phyloP scores from a whole-genome alignment of 2,329 filamentous ascomycete species.

The Neocatenulostroma microsporum region DNA sequence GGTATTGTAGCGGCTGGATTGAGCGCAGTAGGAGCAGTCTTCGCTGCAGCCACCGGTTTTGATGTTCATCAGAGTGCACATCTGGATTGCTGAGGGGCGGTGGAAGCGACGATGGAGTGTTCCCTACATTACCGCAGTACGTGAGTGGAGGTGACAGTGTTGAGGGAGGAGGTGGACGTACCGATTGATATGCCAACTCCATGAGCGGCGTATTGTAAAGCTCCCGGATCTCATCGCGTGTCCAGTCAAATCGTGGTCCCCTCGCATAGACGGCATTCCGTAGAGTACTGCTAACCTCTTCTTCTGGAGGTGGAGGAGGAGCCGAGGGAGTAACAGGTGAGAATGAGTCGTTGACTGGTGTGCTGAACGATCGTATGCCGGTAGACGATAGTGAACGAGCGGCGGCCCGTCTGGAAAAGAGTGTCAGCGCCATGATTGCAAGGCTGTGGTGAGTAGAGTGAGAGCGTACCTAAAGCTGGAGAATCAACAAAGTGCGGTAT shows the following conservation, averaged over 20 bases:
- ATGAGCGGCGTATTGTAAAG: constrained; percentile 77
- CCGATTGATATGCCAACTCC: constrained; percentile 49
- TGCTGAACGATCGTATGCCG: constrained; percentile 25
- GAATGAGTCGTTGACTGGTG: constrained; percentile 29
- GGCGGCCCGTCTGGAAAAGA: constrained; percentile 17
- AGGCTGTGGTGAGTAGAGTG: too few species aligned
- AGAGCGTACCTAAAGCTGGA: too few species aligned
- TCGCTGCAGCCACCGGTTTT: constrained; percentile 89
- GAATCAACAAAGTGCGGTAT: too few species aligned
- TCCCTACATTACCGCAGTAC: constrained; percentile 45
- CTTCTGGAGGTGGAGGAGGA: constrained; percentile 17
- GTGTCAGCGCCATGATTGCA: constrained; percentile 22
- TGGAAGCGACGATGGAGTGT: constrained; percentile 78
- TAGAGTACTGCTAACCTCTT: constrained; percentile 27
- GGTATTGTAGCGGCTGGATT: constrained; percentile 72
- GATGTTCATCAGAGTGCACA: constrained; percentile 95
- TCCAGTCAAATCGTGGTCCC: constrained; percentile 65
- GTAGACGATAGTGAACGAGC: constrained; percentile 13
- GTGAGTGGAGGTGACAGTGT: neutral
- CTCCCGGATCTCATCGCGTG: constrained; percentile 68
- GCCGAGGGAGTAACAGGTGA: constrained; percentile 18
- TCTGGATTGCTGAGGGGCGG: constrained; percentile 72
- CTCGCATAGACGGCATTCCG: constrained; percentile 52
- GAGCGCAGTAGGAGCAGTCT: constrained; percentile 88
- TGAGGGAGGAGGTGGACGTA: constrained; percentile 14